Base-by-base conservation (phyloP, 139 green algal species). In the Raphidocelis subcapitata region DNA sequence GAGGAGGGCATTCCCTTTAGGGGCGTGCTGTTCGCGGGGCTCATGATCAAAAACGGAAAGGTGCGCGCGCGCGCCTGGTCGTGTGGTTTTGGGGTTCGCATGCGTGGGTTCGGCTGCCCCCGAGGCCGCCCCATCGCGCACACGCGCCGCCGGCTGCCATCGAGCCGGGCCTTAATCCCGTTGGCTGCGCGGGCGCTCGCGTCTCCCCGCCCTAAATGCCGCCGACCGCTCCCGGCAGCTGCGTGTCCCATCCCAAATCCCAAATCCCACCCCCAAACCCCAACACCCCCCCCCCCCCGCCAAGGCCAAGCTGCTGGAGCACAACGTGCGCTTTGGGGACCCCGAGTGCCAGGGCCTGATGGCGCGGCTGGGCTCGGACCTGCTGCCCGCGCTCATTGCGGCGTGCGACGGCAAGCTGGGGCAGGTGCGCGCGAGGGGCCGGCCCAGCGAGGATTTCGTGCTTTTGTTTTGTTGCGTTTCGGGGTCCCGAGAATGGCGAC, bases 321-420 rank as follows among this genome's bases (percentile, higher is more conserved):
- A 97, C 89, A 99, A 99, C 79, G 93, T 98, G 28, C 83, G 95
- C 1, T 99, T 99, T 77, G 95, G 95, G 5, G 95, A 99, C 84
- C 95, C 95, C 23, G 95, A 99, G 87, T 98, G 94, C 86, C 93
- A 99, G 84, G 84, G 77, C 2, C 85, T 99, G 14, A 97, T 99
- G 91, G 86, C 91, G 72, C 84, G 96, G 0, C 79, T 96, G 63
- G 74, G 95, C 77, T 85, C 69, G 3, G 95, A 99, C 84, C 85
- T 99, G 47, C 76, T 93, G 29, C 82, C 93, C 5, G 69, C 87
- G 4, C 79, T 99, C 35, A 59, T 92, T 57, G 55, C 68, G 21
- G 84, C 89, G 52, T 23, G 49, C n/a, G n/a, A n/a, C n/a, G n/a
- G n/a, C n/a, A n/a, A n/a, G n/a, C 47, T 15, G 18, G 47, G 47